Conservation (phyloP, 208 protist genomes). For the Wallacemonas sp. region DNA sequence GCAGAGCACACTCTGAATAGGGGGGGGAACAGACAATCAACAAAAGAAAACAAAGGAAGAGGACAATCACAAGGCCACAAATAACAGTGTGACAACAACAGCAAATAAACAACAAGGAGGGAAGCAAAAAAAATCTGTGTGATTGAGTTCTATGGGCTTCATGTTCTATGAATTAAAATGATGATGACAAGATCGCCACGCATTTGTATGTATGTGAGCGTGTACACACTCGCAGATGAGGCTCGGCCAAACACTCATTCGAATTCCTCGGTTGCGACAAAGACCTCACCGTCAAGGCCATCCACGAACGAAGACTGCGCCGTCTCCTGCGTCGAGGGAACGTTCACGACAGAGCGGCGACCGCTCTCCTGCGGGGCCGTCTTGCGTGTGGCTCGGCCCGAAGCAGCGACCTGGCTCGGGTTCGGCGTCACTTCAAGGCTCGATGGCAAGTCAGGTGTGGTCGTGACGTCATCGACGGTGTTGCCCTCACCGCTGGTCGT, state of each 20-base stretch:
- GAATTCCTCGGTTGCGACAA: constrained; percentile 84
- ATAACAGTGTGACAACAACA: neutral
- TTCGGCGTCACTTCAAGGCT: constrained; percentile 10
- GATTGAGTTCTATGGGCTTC: neutral
- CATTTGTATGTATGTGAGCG: no score
- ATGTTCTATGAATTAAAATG: no score
- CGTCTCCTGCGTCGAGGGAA: constrained; percentile 61
- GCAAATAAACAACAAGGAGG: constrained; percentile 6
- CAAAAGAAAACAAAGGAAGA: neutral
- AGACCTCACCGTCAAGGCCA: constrained; percentile 65
- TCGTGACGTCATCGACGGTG: constrained; percentile 16
- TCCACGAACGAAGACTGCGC: constrained; percentile 37
- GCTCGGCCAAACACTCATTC: constrained; percentile 42
- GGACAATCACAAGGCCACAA: neutral
- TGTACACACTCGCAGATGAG: neutral
- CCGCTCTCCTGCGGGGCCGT: constrained; percentile 10
- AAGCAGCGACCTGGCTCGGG: neutral
- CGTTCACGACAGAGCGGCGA: constrained; percentile 34
- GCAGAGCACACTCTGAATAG: neutral
- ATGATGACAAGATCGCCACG: no score
- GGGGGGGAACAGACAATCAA: neutral
- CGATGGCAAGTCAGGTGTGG: neutral
- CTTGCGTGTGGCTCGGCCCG: neutral
- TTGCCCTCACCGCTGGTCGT: constrained; percentile 22
- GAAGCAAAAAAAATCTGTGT: constrained; percentile 14